These are phyloP conservation scores for Dimargaris cristalligena DNA, from an alignment of 192 early-diverging fungal genomes.

Conservation along the genomic window DNA sequence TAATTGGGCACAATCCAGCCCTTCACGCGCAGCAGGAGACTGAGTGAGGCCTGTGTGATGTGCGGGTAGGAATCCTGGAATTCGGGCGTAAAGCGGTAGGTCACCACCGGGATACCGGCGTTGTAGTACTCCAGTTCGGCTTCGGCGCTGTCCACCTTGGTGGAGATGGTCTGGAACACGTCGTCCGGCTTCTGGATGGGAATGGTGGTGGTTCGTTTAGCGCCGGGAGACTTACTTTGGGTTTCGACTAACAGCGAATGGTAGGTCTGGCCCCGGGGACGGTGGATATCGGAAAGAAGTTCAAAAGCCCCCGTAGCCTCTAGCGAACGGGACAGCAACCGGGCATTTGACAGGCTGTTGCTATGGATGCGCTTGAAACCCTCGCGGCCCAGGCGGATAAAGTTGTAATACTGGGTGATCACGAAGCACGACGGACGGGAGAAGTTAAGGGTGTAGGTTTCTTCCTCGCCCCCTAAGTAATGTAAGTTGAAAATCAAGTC, in stretches of 20 bases:
- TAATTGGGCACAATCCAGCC: conserved; percentile 70
- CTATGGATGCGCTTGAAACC: conserved; percentile 56
- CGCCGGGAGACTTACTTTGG: background rate
- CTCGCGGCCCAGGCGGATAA: conserved; percentile 46
- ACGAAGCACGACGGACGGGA: conserved; percentile 52
- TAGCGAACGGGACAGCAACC: conserved; percentile 31
- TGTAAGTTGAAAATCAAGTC: conserved; percentile 59
- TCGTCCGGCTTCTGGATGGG: background rate
- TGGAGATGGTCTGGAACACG: conserved; percentile 15
- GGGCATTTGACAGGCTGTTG: conserved; percentile 35
- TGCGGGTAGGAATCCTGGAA: conserved; percentile 29
- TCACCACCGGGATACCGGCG: conserved; percentile 39
- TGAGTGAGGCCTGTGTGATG: conserved; percentile 42
- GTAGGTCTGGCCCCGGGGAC: conserved; percentile 26
- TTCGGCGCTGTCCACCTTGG: conserved; percentile 13
- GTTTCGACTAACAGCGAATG: conserved; percentile 12
- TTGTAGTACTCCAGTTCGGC: conserved; percentile 24
- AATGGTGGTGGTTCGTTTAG: background rate
- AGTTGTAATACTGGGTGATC: conserved; percentile 71
- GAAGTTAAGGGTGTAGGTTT: conserved; percentile 64
- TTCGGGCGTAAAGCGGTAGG: conserved; percentile 40
- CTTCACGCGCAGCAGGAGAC: conserved; percentile 38
- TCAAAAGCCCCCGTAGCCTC: conserved; percentile 40
- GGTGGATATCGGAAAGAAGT: conserved; percentile 45
- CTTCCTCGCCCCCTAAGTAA: conserved; percentile 51